These are phyloP conservation scores for Vigna nakashimae DNA, from an alignment of 306 rosid genomes.

Conservation along the genomic window DNA sequence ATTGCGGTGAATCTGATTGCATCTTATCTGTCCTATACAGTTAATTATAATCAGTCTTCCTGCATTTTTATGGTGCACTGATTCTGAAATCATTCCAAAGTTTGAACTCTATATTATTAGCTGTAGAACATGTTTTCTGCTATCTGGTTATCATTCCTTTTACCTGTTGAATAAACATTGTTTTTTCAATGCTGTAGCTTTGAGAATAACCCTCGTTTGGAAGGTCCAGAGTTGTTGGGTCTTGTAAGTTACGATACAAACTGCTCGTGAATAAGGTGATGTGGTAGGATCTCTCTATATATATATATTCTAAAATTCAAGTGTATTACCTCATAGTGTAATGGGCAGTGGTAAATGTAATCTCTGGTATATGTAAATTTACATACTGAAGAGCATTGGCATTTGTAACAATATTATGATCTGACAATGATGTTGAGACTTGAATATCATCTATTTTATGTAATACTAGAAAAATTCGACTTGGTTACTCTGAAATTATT, in stretches of 20 bases:
- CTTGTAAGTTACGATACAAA: constrained; percentile 92
- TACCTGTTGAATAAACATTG: constrained; percentile 32
- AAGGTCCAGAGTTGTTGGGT: constrained; percentile 96
- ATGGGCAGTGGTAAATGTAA: constrained; percentile 61
- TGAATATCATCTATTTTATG: constrained; percentile 60
- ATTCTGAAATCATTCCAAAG: background rate
- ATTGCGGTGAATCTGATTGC: background rate
- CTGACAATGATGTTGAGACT: constrained; percentile 48
- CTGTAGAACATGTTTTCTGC: constrained; percentile 5
- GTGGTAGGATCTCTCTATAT: constrained; percentile 52
- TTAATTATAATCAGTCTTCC: background rate
- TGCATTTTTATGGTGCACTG: constrained; percentile 6
- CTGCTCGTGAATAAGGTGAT: constrained; percentile 68
- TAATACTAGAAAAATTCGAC: constrained; percentile 52
- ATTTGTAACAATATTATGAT: constrained; percentile 52
- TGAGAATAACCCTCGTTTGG: constrained; percentile 85
- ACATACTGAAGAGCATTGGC: constrained; percentile 54
- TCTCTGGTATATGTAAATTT: constrained; percentile 67
- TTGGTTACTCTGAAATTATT: constrained; percentile 39
- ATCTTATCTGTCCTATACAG: constrained; percentile 10
- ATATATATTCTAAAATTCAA: constrained; percentile 52
- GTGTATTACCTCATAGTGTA: constrained; percentile 56
- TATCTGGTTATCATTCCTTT: background rate
- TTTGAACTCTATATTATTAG: constrained; percentile 1
- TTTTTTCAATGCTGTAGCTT: constrained; percentile 67